Conservation (phyloP, 2,329 filamentous ascomycete genomes). For the Alternaria sp. region DNA sequence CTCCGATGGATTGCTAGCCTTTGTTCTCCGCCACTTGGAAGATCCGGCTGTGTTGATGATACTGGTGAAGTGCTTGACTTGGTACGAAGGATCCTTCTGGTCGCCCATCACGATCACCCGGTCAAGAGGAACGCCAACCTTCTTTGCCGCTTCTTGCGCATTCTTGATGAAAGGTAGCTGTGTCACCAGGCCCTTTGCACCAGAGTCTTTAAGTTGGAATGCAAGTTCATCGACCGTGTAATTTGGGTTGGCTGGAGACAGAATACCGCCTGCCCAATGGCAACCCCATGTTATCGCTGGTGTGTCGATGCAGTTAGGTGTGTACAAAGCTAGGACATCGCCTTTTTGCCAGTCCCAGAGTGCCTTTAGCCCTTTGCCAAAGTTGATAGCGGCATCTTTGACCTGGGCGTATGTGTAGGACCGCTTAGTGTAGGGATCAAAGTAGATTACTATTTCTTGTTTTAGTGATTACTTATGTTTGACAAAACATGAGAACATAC, state of each 20-base stretch:
- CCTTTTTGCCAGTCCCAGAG: slow-evolving; percentile 80
- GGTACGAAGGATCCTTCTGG: slow-evolving; percentile 63
- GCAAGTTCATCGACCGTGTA: slow-evolving; percentile 85
- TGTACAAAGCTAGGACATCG: slow-evolving; percentile 82
- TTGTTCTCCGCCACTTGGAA: slow-evolving; percentile 65
- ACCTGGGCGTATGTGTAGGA: slow-evolving; percentile 75
- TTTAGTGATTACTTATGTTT: slow-evolving; percentile 8
- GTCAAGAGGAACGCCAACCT: slow-evolving; percentile 73
- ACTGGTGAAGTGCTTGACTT: slow-evolving; percentile 74
- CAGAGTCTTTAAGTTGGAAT: slow-evolving; percentile 81
- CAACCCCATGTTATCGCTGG: slow-evolving; percentile 78
- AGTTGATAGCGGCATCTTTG: slow-evolving; percentile 70
- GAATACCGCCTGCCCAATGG: slow-evolving; percentile 81
- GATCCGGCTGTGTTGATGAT: slow-evolving; percentile 69
- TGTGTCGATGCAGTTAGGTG: slow-evolving; percentile 82
- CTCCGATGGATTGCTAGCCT: slow-evolving; percentile 66
- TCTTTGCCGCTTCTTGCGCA: slow-evolving; percentile 71
- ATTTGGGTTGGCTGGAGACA: slow-evolving; percentile 86
- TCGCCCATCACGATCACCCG: slow-evolving; percentile 80
- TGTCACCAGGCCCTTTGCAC: slow-evolving; percentile 76
- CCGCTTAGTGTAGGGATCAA: slow-evolving; percentile 73
- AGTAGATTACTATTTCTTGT: slow-evolving; percentile 69
- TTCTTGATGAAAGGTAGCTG: slow-evolving; percentile 70
- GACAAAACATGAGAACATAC: slow-evolving; percentile 51
- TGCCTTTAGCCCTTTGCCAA: slow-evolving; percentile 79